Evolutionary conservation across 2,329 filamentous ascomycete species (phyloP), one percentile per base, ranked within the genome.

Genomic region (Colletotrichum tropicicola): DNA sequence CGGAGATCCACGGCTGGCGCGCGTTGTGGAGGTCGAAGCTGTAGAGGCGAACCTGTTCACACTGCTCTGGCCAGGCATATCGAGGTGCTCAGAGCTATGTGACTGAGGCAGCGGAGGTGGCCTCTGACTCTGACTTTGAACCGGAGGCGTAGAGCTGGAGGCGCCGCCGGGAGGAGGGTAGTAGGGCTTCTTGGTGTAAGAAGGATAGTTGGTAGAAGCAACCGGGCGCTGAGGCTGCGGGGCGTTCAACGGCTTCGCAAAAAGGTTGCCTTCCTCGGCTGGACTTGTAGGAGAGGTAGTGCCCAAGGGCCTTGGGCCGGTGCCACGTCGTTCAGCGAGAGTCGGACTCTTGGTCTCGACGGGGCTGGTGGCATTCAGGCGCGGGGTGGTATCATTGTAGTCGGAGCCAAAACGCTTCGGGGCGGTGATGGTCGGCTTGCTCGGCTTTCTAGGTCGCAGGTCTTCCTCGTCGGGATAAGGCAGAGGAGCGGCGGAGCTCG

Each of bases 11-110:
- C 96, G 88, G 73, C 92, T 94, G 19, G 96, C 96, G 69, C 92
- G 89, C 2, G 95, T 98, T 1, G 96, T 99, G 2, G 94, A 97
- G 12, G 90, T 97, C 0, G 96, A 98, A 13, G 95, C 94, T 7
- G 93, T 97, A 3, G 95, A 98, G 10, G 86, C 84, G 69, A 89
- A 89, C 45, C 89, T 84, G 72, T 87, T 89, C 68, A 91, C 84
- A 28, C 81, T 80, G 53, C 72, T 79, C n/a, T 85, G 82, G 32
- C 63, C 51, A n/a, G 79, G 76, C 73, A 80, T 79, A 44, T 75
- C 75, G 48, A 79, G 74, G 32, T 70, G 78, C 32, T 76, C 74
- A 19, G 73, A 67, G 21, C 69, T 67, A 12, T 65, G 77, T 72
- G 49, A 71, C 73, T 54, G 76, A 69, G 55, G 71, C 75, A 12